A percentile compares a stretch with the other conserved stretches of the same genome.
Evolutionary conservation across 148 eudicot genomes (phyloP).

Genomic region (Bassia scoparia): DNA sequence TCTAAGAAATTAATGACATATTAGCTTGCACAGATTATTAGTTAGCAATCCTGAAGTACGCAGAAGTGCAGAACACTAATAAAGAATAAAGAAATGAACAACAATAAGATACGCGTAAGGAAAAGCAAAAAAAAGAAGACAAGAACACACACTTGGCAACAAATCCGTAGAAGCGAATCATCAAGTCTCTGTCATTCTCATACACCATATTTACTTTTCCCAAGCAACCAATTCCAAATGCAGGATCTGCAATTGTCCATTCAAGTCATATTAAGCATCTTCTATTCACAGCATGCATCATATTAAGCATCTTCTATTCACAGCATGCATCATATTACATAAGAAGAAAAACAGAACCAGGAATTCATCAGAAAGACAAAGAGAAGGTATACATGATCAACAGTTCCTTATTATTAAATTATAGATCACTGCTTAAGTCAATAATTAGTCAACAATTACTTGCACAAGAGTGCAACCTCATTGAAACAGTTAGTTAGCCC

Average conservation of each 20-base stretch:
- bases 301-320: not conserved
- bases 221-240: slow-evolving; percentile 80
- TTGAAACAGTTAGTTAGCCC: not conserved
- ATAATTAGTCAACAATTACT: not conserved
- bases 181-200: slow-evolving; percentile 81
- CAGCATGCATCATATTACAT: not conserved
- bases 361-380: not conserved
- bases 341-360: not conserved
- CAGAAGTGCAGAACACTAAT: not conserved
- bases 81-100: too few relatives aligned
- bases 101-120: not conserved
- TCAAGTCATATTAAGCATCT: not conserved
- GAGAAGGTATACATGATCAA: not conserved
- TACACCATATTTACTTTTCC: slow-evolving; percentile 78
- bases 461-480: not conserved
- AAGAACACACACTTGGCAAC: slow-evolving; percentile 58
- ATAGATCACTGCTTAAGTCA: not conserved
- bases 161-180: slow-evolving; percentile 78
- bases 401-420: not conserved
- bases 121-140: not conserved
- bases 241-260: slow-evolving; percentile 60
- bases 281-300: not conserved
- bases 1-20: not conserved
- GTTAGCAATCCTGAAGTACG: not conserved
- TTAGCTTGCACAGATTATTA: too few relatives aligned